These are phyloP conservation scores for Xylaria sp. DNA, from an alignment of 2,329 filamentous ascomycete genomes.

Conservation along the genomic window DNA sequence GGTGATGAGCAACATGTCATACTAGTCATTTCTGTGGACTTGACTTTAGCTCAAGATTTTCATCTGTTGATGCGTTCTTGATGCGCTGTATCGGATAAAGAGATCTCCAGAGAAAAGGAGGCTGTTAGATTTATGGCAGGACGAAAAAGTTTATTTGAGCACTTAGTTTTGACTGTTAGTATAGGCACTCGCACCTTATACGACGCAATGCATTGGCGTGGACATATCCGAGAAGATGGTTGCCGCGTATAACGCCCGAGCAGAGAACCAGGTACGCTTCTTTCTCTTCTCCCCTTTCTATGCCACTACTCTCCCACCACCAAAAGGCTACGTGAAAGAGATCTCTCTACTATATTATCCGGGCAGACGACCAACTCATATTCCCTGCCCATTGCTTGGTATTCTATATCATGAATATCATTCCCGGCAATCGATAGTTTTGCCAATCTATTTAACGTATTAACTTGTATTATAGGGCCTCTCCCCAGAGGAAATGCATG, in stretches of 20 bases:
- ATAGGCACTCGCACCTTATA: conserved; percentile 70
- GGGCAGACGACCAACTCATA: background rate
- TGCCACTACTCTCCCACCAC: background rate
- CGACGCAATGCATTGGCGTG: conserved; percentile 72
- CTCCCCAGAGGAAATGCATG: conserved; percentile 63
- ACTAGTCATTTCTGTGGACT: background rate
- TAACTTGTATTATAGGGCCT: conserved; percentile 56
- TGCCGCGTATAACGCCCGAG: conserved; percentile 70
- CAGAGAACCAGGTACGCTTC: conserved; percentile 61
- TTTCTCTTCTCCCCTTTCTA: background rate
- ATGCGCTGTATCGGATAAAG: background rate
- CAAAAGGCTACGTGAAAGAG: background rate
- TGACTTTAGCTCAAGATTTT: background rate
- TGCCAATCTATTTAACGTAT: background rate
- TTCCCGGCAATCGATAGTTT: background rate
- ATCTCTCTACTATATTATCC: background rate
- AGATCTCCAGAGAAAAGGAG: background rate
- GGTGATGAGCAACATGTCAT: background rate
- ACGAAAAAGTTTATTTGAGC: background rate
- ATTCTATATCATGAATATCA: background rate
- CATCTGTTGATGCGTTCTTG: background rate
- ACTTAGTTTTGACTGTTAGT: conserved; percentile 10
- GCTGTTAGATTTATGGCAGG: no score
- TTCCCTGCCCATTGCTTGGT: background rate
- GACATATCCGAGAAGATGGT: conserved; percentile 80